phyloP scores from a whole-genome alignment of 2,329 filamentous ascomycete species.

The Diaporthe amygdali region DNA sequence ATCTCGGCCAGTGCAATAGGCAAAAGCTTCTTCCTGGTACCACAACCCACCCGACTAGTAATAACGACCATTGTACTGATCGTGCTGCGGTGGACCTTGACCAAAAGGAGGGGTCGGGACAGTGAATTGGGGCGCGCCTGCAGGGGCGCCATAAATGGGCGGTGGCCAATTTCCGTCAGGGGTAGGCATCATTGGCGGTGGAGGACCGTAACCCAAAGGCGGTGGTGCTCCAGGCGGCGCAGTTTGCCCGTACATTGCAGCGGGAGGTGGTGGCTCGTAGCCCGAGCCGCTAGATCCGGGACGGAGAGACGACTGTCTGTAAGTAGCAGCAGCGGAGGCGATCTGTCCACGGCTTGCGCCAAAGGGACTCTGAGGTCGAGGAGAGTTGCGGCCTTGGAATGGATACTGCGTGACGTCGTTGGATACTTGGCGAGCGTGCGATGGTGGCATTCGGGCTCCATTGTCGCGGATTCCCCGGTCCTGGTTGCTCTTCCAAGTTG shows the following conservation, averaged over 20 bases:
- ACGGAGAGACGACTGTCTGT: slow-evolving; percentile 58
- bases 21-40: not conserved
- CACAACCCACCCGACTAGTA: slow-evolving; percentile 4
- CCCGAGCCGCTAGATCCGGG: slow-evolving; percentile 49
- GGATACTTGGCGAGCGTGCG: slow-evolving; percentile 31
- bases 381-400: slow-evolving; percentile 31
- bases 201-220: slow-evolving; percentile 13
- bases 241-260: slow-evolving; percentile 33
- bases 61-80: slow-evolving; percentile 23
- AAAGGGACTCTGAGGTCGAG: slow-evolving; percentile 54
- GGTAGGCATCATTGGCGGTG: slow-evolving; percentile 13
- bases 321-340: slow-evolving; percentile 45
- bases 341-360: slow-evolving; percentile 42
- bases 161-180: slow-evolving; percentile 23
- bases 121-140: slow-evolving; percentile 6
- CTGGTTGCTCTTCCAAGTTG: slow-evolving; percentile 54
- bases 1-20: not conserved
- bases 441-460: slow-evolving; percentile 29
- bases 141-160: slow-evolving; percentile 17
- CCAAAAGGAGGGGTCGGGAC: slow-evolving; percentile 20
- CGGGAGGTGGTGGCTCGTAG: slow-evolving; percentile 45
- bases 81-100: slow-evolving; percentile 22
- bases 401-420: slow-evolving; percentile 28
- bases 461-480: slow-evolving; percentile 35
- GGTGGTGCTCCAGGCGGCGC: slow-evolving; percentile 10